Evolutionary conservation across 1,284 basidiomycete genomes (phyloP), one percentile per base, ranked within the genome.

Genomic region (Ustilago sp.): DNA sequence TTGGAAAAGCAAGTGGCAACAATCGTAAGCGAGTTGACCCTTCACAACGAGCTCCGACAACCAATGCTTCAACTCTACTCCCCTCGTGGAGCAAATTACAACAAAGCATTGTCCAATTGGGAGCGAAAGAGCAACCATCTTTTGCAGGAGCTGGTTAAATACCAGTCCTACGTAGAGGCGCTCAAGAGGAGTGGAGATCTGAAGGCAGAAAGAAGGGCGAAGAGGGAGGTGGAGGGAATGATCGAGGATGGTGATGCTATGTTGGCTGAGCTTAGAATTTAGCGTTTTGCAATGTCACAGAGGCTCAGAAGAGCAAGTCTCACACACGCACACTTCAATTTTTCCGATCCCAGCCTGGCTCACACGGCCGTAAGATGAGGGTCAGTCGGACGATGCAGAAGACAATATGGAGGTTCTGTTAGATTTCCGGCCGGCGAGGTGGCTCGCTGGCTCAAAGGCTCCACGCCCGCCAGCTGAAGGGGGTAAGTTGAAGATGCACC

Each of bases 81-180:
- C 64, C 89, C 92, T 2, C 90, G 91, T 11, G 91, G 92, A n/a
- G 86, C 89, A 31, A 94, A 93, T 80, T 89, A 90, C 1, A 83
- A 88, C 72, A 97, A 92, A 86, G 92, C 96, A 0, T 88, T 91
- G 75, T 89, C 89, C 60, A 99, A 99, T 85, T 99, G 95, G 94
- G 93, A 94, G 86, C 92, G 91, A 81, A 95, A 93, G 85, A 93
- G 92, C 8, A 91, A 93, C 82, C 93, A 94, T 86, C 88, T 98
- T 50, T 88, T 95, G 63, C 91, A 92, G 15, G 96, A 99, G 87
- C 93, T 94, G 56, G 93, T 94, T 85, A 98, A 98, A 86, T 99
- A 97, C 87, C 91, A 94, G 60, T 93, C 92, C n/a, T 99, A 99
- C 86, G 91, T 95, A 68, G 94, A 97, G 73, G 93, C 93, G 8